These are phyloP conservation scores for Argentina anserina DNA, from an alignment of 306 rosid genomes.

Conservation along the genomic window DNA sequence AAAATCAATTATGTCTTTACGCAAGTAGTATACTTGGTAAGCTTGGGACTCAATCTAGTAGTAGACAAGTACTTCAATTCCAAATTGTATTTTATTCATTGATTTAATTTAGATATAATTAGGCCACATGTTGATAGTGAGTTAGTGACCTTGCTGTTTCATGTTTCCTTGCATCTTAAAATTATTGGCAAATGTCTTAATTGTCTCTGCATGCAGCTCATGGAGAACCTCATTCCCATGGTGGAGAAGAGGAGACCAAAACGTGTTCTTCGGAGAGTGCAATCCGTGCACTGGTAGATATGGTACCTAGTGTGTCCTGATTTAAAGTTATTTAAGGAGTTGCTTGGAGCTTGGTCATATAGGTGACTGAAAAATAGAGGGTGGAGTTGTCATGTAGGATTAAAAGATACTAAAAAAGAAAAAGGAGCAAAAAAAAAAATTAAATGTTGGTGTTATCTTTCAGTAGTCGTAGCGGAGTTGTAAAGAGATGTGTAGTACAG, in stretches of 20 bases:
- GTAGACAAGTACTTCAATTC: neutral
- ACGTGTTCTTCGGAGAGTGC: constrained; percentile 40
- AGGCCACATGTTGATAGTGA: neutral
- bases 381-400: neutral
- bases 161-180: neutral
- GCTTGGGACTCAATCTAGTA: neutral
- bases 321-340: neutral
- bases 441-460: constrained; percentile 1
- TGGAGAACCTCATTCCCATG: constrained; percentile 45
- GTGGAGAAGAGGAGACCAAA: constrained; percentile 43
- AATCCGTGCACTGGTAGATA: constrained; percentile 41
- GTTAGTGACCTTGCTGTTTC: neutral
- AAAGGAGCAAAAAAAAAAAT: neutral
- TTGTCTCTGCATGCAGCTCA: constrained; percentile 45
- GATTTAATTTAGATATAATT: neutral
- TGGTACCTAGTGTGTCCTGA: constrained; percentile 8
- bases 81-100: neutral
- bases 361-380: neutral
- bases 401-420: neutral
- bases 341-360: neutral
- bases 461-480: constrained; percentile 13
- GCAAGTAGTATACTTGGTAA: neutral
- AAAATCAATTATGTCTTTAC: neutral
- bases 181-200: neutral
- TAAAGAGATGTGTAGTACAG: constrained; percentile 9